A percentile compares a stretch with the other conserved stretches of the same genome.
These are phyloP conservation scores for Gloeopeniophorella convolvens DNA, from an alignment of 768 basidiomycete genomes.

Conservation along the genomic window DNA sequence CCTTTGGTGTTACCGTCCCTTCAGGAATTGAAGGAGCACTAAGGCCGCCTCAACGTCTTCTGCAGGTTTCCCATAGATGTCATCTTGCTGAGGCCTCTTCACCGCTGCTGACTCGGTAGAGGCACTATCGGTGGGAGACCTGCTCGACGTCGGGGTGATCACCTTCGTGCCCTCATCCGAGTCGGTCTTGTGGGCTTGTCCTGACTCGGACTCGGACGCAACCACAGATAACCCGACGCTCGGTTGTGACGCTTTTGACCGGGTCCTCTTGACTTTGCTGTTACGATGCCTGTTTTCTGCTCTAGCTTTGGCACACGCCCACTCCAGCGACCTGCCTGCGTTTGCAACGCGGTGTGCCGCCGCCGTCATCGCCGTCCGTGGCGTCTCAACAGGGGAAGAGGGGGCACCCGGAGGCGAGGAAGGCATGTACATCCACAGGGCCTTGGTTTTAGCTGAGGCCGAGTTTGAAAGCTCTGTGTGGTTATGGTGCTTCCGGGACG, in stretches of 20 bases:
- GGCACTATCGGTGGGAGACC: not conserved
- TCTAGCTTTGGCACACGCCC: conserved; percentile 57
- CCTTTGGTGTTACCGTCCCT: conserved; percentile 13
- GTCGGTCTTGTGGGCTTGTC: not conserved
- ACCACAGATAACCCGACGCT: not conserved
- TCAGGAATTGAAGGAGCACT: conserved; percentile 31
- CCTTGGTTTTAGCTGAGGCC: conserved; percentile 3
- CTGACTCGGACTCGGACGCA: not conserved
- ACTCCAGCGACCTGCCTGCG: conserved; percentile 55
- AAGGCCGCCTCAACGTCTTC: conserved; percentile 34
- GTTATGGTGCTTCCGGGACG: conserved; percentile 16
- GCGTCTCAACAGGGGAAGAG: too few relatives aligned
- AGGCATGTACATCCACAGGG: conserved; percentile 40
- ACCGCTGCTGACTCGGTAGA: not conserved
- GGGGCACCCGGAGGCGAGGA: conserved; percentile 55
- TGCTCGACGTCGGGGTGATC: conserved; percentile 3
- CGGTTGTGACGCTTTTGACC: not conserved
- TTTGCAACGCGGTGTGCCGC: conserved; percentile 40
- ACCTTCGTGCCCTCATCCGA: not conserved
- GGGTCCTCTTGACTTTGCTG: conserved; percentile 24
- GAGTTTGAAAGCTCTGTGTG: conserved; percentile 4
- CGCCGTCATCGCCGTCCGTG: too few relatives aligned
- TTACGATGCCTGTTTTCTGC: conserved; percentile 21
- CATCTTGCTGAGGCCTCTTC: not conserved
- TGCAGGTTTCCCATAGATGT: conserved; percentile 6